These are phyloP conservation scores for Prunus salicina DNA, from an alignment of 306 rosid species.

Conservation along the genomic window DNA sequence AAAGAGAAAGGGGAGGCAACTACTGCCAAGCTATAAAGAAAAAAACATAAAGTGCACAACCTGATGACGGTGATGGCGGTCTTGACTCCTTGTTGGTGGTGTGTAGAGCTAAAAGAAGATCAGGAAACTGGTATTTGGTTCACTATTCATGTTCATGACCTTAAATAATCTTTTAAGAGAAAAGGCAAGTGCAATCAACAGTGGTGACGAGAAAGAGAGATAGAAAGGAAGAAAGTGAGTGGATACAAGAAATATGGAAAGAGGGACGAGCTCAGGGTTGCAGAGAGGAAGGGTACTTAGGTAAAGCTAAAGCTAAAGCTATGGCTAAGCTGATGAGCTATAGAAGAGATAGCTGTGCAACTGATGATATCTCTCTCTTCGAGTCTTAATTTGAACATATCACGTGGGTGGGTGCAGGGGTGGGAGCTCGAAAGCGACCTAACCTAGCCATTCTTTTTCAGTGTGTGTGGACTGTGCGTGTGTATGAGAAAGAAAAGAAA, in stretches of 20 bases:
- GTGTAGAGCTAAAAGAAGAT: not conserved
- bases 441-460: not conserved
- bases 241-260: not conserved
- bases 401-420: slow-evolving; percentile 19
- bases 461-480: not conserved
- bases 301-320: not conserved
- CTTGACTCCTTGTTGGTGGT: not conserved
- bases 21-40: not conserved
- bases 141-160: not conserved
- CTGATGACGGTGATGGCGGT: not conserved
- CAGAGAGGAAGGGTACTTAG: not conserved
- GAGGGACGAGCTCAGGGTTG: not conserved
- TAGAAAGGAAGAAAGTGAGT: not conserved
- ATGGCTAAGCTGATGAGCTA: not conserved
- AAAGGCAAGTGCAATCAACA: not conserved
- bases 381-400: not conserved
- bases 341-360: not conserved
- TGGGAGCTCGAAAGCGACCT: slow-evolving; percentile 7
- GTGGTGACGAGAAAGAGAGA: not conserved
- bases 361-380: not conserved
- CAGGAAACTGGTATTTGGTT: not conserved
- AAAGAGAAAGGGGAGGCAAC: not conserved
- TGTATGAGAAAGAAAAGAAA: not conserved
- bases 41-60: not conserved
- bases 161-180: not conserved